Conservation (phyloP, 179 eudicot species). For the Carnegiea gigantea region DNA sequence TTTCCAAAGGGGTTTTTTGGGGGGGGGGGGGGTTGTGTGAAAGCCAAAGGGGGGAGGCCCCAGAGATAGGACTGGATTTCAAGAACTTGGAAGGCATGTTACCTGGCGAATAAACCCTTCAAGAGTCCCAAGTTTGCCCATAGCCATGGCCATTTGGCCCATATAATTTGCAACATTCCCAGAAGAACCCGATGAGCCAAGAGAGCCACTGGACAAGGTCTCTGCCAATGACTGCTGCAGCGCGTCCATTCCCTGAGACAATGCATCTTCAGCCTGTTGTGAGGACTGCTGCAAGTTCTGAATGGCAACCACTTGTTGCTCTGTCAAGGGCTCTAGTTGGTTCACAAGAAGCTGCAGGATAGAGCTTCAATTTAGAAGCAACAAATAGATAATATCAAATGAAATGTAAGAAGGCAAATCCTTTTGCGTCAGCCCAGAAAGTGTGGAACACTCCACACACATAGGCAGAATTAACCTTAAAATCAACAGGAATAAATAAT, state of each 20-base stretch:
- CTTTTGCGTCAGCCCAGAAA: not conserved
- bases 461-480: not conserved
- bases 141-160: constrained; percentile 91
- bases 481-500: not conserved
- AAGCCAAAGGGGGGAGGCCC: not conserved
- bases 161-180: constrained; percentile 80
- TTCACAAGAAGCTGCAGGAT: constrained; percentile 54
- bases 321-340: constrained; percentile 74
- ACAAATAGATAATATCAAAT: constrained; percentile 13
- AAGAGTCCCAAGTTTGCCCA: constrained; percentile 80
- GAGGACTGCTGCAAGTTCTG: constrained; percentile 70
- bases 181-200: constrained; percentile 64
- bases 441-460: constrained; percentile 3
- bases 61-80: not conserved
- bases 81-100: constrained; percentile 14
- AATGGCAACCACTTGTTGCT: constrained; percentile 60
- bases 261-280: constrained; percentile 80
- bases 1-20: not conserved
- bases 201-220: constrained; percentile 62
- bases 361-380: constrained; percentile 25
- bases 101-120: constrained; percentile 84
- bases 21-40: not conserved
- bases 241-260: constrained; percentile 80
- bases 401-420: not conserved
- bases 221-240: constrained; percentile 73